Evolutionary conservation across 352 stramenopile species (phyloP), one percentile per base, ranked within the genome.

Genomic region (Phytophthora europaea): DNA sequence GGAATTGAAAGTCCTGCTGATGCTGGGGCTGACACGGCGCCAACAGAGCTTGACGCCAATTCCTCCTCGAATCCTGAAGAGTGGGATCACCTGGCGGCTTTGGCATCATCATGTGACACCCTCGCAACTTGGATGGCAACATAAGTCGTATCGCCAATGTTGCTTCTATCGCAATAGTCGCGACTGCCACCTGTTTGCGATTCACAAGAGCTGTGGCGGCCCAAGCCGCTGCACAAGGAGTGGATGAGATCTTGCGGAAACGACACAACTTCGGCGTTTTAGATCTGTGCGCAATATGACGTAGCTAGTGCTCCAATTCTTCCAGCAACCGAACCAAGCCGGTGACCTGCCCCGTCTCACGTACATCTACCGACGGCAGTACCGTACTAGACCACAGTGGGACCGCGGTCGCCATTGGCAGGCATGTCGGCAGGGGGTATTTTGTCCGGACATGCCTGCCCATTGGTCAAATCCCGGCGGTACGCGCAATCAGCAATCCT

Each of bases 401-500:
- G 15, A 50, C 48, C 8, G 4, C 2, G 18, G 45, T 18, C 20
- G 18, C 45, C 16, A 51, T 51, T n/a, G n/a, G n/a, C n/a, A n/a
- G n/a, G n/a, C n/a, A n/a, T n/a, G n/a, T n/a, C n/a, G n/a, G n/a
- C n/a, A n/a, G n/a, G n/a, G n/a, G n/a, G n/a, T n/a, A n/a, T n/a
- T n/a, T n/a, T n/a, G n/a, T n/a, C n/a, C n/a, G n/a, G n/a, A n/a
- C n/a, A n/a, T n/a, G n/a, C n/a, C n/a, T n/a, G n/a, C n/a, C n/a
- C n/a, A n/a, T n/a, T 52, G 38, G 22, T 38, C 22, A 38, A 31
- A 12, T 58, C 28, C 28, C 34, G 48, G 23, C 18, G 23, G 61
- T 68, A 33, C 50, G 61, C 33, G 61, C 36, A 69, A 62, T 69
- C 61, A 68, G 48, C 52, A 26, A 61, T 61, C 28, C 38, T 57